Evolutionary conservation across 805 yeast genomes (phyloP), one percentile per base, ranked within the genome.

Genomic region (Candida andamanensis): DNA sequence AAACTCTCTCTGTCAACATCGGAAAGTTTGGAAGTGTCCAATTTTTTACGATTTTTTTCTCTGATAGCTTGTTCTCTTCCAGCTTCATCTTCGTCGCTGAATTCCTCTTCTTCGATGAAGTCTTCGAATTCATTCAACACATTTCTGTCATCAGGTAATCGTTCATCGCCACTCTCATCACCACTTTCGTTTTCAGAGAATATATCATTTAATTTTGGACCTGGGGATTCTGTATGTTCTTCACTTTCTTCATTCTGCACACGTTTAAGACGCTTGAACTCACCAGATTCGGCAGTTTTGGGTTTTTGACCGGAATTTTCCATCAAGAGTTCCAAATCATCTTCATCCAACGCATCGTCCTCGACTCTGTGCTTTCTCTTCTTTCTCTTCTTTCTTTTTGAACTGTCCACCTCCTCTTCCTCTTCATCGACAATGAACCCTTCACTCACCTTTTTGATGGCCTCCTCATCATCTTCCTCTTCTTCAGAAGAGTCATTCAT

Each of bases 31-130:
- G 77, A 65, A 9, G 82, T 76, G 46, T 74, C 72, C 55, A 76
- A 61, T 46, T 72, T 52, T 36, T 52, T 45, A 37, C 50, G 50
- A 12, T 54, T 50, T 30, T 54, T 50, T 33, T 60, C 59, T 31
- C 40, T 31, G 24, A 46, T 47, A 4, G 50, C 54, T 35, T 50
- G 50, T 26, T 51, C 57, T 27, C 56, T 54, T 14, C 74, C 61
- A 13, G 54, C 62, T 36, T 76, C 82, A 41, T 80, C 87, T 50
- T 87, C 95, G 46, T 86, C 97, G 6, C 94, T 85, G 50, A 83
- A 82, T 55, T 89, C 97, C 58, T 92, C 98, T 40, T 90, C 97
- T 59, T 90, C 98, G 46, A 92, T 92, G 61, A 92, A 92, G 53
- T 89, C 98, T 54, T 87, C 98, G 47, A 90, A 78, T 57, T 92